Evolutionary conservation across 768 basidiomycete genomes (phyloP).

Genomic region (Sporobolomyces phaffii): DNA sequence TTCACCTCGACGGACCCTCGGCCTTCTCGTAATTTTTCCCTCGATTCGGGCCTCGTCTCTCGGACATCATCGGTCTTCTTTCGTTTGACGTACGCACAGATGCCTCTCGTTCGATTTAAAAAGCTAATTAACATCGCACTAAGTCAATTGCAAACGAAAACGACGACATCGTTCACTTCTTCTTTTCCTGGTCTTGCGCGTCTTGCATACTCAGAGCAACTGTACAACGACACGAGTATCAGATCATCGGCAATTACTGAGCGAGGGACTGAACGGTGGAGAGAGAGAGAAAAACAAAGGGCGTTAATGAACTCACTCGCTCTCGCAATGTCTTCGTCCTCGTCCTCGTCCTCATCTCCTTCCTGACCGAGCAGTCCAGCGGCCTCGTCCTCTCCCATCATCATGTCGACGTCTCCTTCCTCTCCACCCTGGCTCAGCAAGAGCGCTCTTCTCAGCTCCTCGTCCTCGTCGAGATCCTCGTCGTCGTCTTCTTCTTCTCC

Average conservation of each 20-base stretch:
- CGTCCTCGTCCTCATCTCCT: constrained; percentile 52
- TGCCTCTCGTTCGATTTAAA: too few relatives aligned
- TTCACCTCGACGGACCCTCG: too few relatives aligned
- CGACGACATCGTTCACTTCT: background rate
- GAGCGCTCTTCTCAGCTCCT: constrained; percentile 67
- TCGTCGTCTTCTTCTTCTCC: constrained; percentile 16
- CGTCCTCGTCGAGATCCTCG: constrained; percentile 68
- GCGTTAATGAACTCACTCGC: constrained; percentile 65
- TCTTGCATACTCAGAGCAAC: constrained; percentile 51
- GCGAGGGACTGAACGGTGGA: background rate
- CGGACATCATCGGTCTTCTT: too few relatives aligned
- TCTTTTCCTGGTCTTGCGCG: constrained; percentile 52
- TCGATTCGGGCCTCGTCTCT: too few relatives aligned
- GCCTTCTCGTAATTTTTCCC: too few relatives aligned
- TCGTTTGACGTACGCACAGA: too few relatives aligned
- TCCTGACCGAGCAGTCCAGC: too few relatives aligned
- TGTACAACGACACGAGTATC: background rate
- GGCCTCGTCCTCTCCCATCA: constrained; percentile 45
- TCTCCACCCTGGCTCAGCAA: constrained; percentile 52
- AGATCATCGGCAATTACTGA: too few relatives aligned
- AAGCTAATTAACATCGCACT: too few relatives aligned
- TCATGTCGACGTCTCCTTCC: constrained; percentile 51
- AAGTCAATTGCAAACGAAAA: too few relatives aligned
- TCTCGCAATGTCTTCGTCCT: constrained; percentile 77
- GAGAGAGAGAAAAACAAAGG: background rate